Conservation (phyloP, 768 basidiomycete genomes). For the Crepidotus variabilis region DNA sequence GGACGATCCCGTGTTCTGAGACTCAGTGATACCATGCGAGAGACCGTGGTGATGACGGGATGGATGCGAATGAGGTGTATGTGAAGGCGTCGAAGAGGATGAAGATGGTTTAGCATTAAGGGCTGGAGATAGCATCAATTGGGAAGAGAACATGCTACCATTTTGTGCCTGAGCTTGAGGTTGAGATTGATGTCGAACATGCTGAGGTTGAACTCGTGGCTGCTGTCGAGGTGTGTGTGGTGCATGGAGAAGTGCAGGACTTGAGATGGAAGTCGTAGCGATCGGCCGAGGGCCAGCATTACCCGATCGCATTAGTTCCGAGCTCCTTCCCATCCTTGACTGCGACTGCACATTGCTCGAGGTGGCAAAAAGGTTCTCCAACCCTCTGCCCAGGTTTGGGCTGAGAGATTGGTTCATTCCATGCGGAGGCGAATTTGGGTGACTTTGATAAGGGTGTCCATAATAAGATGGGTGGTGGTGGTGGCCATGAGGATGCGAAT, state of each 20-base stretch:
- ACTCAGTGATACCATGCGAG: not conserved
- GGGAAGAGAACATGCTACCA: not conserved
- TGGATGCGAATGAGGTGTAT: not conserved
- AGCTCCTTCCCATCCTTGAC: constrained; percentile 5
- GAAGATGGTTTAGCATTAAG: not conserved
- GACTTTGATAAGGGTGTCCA: constrained; percentile 7
- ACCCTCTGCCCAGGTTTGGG: constrained; percentile 8
- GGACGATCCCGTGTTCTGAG: not conserved
- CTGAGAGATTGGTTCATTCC: not conserved
- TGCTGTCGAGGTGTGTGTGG: constrained; percentile 3
- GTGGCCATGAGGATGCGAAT: constrained; percentile 8
- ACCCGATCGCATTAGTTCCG: constrained; percentile 5
- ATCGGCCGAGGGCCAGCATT: not conserved
- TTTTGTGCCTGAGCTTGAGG: not conserved
- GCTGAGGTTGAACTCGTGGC: not conserved
- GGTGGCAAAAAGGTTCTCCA: constrained; percentile 6
- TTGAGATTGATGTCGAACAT: not conserved
- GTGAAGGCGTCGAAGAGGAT: constrained; percentile 3
- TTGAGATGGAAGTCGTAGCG: constrained; percentile 5
- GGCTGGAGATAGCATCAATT: not conserved
- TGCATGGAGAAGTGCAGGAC: not conserved
- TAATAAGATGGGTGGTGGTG: not conserved
- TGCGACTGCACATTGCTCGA: not conserved
- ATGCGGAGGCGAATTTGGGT: constrained; percentile 4
- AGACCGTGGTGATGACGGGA: not conserved